Percentiles rank a stretch among this genome's conserved stretches.
Conservation (phyloP, 2,329 filamentous ascomycete species). For the Pleoardoris graminearum region DNA sequence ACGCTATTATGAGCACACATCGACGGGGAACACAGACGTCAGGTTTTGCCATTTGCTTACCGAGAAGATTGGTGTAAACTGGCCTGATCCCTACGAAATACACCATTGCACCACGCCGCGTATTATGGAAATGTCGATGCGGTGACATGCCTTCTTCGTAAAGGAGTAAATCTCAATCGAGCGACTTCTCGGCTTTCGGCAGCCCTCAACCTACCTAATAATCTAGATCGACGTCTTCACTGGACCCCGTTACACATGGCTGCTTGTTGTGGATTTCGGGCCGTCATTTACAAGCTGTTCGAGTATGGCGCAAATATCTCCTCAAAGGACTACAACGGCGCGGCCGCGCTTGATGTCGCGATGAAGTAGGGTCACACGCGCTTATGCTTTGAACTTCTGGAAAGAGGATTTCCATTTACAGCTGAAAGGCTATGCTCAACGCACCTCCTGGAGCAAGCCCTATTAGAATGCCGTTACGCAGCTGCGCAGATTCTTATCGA, state of each 20-base stretch:
- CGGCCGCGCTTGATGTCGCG: not conserved
- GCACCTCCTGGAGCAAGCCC: not conserved
- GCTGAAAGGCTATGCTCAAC: not conserved
- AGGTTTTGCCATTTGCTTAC: not conserved
- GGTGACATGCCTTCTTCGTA: not conserved
- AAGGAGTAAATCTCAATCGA: not conserved
- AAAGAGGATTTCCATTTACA: not conserved
- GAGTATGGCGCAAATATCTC: not conserved
- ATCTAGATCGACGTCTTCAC: no score
- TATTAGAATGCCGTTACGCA: constrained; percentile 1
- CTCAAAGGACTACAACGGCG: not conserved
- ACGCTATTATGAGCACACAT: not conserved
- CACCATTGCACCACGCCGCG: not conserved
- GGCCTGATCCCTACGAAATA: not conserved
- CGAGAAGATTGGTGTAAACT: not conserved
- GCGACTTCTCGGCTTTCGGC: no score
- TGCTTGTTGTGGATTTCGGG: not conserved
- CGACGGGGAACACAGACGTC: not conserved
- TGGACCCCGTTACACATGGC: not conserved
- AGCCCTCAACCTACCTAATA: no score
- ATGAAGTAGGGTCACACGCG: not conserved
- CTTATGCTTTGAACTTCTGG: not conserved
- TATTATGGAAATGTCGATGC: not conserved
- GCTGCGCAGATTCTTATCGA: not conserved
- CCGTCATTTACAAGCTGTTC: not conserved